These are phyloP conservation scores for Verticillium alfalfae DNA, from an alignment of 2,329 filamentous ascomycete species.

Conservation along the genomic window DNA sequence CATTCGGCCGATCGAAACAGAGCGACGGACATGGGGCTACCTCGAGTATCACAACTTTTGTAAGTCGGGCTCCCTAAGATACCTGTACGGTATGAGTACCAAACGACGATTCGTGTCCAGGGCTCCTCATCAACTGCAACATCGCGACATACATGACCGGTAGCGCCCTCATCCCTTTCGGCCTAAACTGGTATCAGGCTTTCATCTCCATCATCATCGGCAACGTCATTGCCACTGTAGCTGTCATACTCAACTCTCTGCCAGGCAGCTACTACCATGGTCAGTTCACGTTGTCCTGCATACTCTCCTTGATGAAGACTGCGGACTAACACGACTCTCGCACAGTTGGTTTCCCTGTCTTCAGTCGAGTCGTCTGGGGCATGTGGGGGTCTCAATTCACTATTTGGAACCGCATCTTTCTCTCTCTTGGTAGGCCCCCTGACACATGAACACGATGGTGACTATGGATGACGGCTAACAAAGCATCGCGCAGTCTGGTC, in stretches of 20 bases:
- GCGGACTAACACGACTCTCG: neutral
- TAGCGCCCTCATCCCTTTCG: conserved; percentile 32
- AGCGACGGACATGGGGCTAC: conserved; percentile 34
- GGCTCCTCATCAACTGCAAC: conserved; percentile 41
- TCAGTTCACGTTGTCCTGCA: conserved; percentile 12
- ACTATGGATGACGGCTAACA: neutral
- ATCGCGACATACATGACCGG: conserved; percentile 34
- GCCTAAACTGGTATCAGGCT: conserved; percentile 35
- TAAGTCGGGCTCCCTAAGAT: conserved; percentile 11
- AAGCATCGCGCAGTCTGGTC: conserved; percentile 16
- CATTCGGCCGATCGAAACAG: conserved; percentile 39
- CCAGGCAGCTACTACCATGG: conserved; percentile 35
- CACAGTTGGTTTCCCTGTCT: conserved; percentile 23
- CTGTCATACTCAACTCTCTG: conserved; percentile 35
- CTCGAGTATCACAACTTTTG: conserved; percentile 38
- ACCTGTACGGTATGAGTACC: neutral
- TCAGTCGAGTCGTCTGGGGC: conserved; percentile 23
- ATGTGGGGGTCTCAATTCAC: conserved; percentile 18
- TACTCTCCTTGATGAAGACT: neutral
- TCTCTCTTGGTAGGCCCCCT: conserved; percentile 28
- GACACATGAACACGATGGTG: too few species aligned
- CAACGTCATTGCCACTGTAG: conserved; percentile 29
- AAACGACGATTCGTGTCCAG: conserved; percentile 14
- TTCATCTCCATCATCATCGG: conserved; percentile 33
- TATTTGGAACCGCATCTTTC: conserved; percentile 32